These are phyloP conservation scores for Cucurbita pepo DNA, from an alignment of 306 rosid species.

Conservation along the genomic window DNA sequence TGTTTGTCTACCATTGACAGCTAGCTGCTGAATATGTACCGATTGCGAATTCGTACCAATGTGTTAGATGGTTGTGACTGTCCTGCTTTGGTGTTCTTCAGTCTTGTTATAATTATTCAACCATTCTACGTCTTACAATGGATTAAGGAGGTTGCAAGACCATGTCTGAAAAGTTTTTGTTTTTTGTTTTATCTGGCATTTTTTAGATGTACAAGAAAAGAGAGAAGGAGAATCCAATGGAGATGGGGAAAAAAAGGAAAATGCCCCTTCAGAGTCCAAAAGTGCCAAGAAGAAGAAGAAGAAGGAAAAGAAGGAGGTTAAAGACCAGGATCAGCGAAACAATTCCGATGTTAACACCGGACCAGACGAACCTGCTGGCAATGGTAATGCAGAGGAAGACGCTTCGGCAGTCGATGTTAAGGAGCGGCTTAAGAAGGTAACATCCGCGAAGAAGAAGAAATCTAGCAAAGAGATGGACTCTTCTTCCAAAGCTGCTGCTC, in stretches of 20 bases:
- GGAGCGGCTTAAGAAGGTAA: conserved; percentile 77
- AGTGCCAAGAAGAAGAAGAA: conserved; percentile 76
- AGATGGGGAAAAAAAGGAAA: conserved; percentile 61
- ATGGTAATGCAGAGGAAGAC: conserved; percentile 44
- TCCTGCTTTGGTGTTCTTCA: background rate
- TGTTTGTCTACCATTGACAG: background rate
- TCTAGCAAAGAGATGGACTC: conserved; percentile 71
- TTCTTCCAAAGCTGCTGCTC: conserved; percentile 74
- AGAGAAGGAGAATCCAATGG: conserved; percentile 30
- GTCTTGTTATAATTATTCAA: background rate
- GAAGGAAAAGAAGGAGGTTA: conserved; percentile 82
- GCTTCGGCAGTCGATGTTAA: conserved; percentile 56
- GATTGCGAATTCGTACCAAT: background rate
- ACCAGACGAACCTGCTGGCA: conserved; percentile 20
- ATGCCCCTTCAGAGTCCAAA: conserved; percentile 35
- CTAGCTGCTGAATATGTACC: background rate
- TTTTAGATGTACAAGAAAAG: conserved; percentile 42
- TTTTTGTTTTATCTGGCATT: conserved; percentile 7
- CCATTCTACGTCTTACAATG: background rate
- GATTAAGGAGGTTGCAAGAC: background rate
- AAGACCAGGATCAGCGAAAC: conserved; percentile 56
- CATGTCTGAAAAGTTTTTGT: background rate
- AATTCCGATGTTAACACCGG: conserved; percentile 28
- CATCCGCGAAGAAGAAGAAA: conserved; percentile 65
- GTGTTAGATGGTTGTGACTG: background rate